These are phyloP conservation scores for Taiozyma sp. DNA, from an alignment of 1,139 yeast species.

Conservation along the genomic window DNA sequence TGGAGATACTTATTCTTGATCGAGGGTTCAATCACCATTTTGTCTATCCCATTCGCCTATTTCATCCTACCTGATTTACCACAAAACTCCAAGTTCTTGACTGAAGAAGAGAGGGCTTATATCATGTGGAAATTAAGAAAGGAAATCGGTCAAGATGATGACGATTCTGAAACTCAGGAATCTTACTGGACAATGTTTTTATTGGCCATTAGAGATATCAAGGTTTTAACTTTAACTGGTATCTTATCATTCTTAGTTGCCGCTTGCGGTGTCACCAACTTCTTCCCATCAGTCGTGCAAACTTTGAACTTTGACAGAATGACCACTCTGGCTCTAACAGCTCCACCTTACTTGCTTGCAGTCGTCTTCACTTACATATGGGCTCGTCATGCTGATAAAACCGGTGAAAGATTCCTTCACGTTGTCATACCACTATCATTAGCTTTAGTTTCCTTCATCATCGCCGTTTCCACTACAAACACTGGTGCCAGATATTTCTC, in stretches of 20 bases:
- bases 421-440: slow-evolving; percentile 39
- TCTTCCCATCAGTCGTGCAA: slow-evolving; percentile 54
- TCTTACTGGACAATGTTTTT: slow-evolving; percentile 34
- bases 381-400: slow-evolving; percentile 53
- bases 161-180: slow-evolving; percentile 35
- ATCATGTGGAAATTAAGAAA: slow-evolving; percentile 48
- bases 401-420: slow-evolving; percentile 53
- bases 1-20: slow-evolving; percentile 37
- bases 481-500: slow-evolving; percentile 57
- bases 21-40: slow-evolving; percentile 33
- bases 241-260: slow-evolving; percentile 47
- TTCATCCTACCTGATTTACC: slow-evolving; percentile 39
- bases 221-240: slow-evolving; percentile 43
- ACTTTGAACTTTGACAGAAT: slow-evolving; percentile 46
- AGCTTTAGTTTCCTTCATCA: slow-evolving; percentile 45
- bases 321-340: slow-evolving; percentile 49
- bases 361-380: slow-evolving; percentile 47
- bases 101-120: slow-evolving; percentile 32
- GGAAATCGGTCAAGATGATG: slow-evolving; percentile 50
- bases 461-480: slow-evolving; percentile 48
- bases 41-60: slow-evolving; percentile 27
- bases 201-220: slow-evolving; percentile 38
- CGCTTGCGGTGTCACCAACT: slow-evolving; percentile 53
- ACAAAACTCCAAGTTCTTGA: slow-evolving; percentile 34
- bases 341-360: slow-evolving; percentile 55